These are phyloP conservation scores for Aspergillus sp. DNA, from an alignment of 2,329 filamentous ascomycete genomes.

Conservation along the genomic window DNA sequence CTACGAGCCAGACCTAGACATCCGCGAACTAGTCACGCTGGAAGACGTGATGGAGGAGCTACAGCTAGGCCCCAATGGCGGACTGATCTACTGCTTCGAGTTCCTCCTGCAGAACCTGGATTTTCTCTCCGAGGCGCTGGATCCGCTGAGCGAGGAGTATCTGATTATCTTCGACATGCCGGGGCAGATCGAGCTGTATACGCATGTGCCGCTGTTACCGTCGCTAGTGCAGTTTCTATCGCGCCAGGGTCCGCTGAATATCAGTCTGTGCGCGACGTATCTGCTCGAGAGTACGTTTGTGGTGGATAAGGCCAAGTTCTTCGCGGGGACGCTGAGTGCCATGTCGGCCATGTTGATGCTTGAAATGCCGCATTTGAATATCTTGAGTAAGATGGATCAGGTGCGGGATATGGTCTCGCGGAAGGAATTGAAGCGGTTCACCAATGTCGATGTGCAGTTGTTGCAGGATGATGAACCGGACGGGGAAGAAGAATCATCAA, in stretches of 20 bases:
- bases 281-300: slow-evolving; percentile 93
- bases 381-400: slow-evolving; percentile 96
- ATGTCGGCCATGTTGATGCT: slow-evolving; percentile 99
- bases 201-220: slow-evolving; percentile 87
- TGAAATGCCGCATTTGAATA: slow-evolving; percentile 92
- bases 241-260: slow-evolving; percentile 69
- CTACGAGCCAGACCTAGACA: slow-evolving; percentile 87
- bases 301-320: slow-evolving; percentile 93
- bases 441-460: slow-evolving; percentile 74
- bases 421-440: slow-evolving; percentile 79
- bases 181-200: slow-evolving; percentile 97
- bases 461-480: slow-evolving; percentile 58
- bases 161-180: slow-evolving; percentile 98
- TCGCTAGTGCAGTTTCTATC: slow-evolving; percentile 74
- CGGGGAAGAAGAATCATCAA: slow-evolving; percentile 45
- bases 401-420: slow-evolving; percentile 82
- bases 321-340: slow-evolving; percentile 85
- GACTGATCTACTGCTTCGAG: slow-evolving; percentile 93
- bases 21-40: slow-evolving; percentile 87
- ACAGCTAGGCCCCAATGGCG: slow-evolving; percentile 81
- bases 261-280: slow-evolving; percentile 87
- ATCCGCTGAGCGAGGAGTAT: slow-evolving; percentile 84
- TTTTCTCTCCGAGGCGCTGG: slow-evolving; percentile 77
- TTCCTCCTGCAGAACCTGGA: slow-evolving; percentile 91
- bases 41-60: slow-evolving; percentile 97